A percentile compares a stretch with the other conserved stretches of the same genome.
phyloP scores from a whole-genome alignment of 371 early-diverging fungal genomes.

The Apophysomyces trapeziformis region DNA sequence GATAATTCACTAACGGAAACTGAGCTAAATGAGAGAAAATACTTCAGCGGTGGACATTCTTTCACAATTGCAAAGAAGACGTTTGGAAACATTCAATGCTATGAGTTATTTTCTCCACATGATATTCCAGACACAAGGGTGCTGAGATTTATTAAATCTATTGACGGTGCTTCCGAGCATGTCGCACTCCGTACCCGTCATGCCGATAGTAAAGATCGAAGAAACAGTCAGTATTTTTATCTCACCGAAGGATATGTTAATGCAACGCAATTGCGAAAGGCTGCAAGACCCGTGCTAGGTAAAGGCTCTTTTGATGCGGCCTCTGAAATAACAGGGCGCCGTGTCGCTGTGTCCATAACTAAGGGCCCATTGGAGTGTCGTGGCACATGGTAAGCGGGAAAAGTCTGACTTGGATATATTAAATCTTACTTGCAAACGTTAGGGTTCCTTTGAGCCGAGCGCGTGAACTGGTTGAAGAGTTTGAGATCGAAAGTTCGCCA shows the following conservation, averaged over 20 bases:
- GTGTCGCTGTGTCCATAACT: conserved; percentile 28
- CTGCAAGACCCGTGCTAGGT: conserved; percentile 53
- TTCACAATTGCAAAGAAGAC: conserved; percentile 26
- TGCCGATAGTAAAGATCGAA: conserved; percentile 25
- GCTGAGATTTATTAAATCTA: conserved; percentile 38
- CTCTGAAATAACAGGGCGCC: conserved; percentile 23
- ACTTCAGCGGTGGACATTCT: conserved; percentile 10
- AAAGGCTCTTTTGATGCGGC: conserved; percentile 53
- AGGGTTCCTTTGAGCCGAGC: conserved; percentile 47
- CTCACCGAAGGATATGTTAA: conserved; percentile 57
- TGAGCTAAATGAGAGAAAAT: not conserved
- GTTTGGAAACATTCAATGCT: conserved; percentile 32
- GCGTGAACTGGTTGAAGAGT: conserved; percentile 42
- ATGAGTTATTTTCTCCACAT: conserved; percentile 36
- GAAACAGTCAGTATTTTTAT: conserved; percentile 33
- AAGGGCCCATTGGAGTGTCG: conserved; percentile 51
- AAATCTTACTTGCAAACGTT: not conserved
- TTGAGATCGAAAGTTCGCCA: conserved; percentile 34
- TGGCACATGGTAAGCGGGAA: conserved; percentile 48
- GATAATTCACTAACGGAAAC: not conserved
- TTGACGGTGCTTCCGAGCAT: conserved; percentile 38
- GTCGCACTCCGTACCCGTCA: conserved; percentile 37
- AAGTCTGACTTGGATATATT: not conserved
- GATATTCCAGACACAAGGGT: conserved; percentile 42
- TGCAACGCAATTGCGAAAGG: conserved; percentile 57